Conservation (phyloP, 441 rosid species). For the Raphanus hybrid region DNA sequence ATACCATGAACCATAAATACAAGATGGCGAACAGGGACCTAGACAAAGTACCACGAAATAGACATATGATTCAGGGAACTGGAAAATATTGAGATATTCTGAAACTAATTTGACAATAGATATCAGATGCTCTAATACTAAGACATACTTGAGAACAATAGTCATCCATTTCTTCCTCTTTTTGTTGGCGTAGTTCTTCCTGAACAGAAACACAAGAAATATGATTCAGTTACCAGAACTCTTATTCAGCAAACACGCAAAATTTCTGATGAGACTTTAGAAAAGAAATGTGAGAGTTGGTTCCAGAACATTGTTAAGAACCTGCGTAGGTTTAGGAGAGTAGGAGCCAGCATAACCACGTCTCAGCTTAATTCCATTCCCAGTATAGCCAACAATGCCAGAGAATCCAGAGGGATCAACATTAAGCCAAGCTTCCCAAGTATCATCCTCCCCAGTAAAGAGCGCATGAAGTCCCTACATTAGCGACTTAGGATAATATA, state of each 20-base stretch:
- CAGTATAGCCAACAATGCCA: conserved; percentile 63
- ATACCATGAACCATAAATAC: conserved; percentile 99
- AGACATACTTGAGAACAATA: conserved; percentile 90
- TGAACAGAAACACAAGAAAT: conserved; percentile 41
- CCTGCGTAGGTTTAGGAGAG: conserved; percentile 60
- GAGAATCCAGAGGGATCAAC: conserved; percentile 89
- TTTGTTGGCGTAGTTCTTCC: conserved; percentile 92
- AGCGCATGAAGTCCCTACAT: conserved; percentile 93
- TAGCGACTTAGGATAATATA: conserved; percentile 28
- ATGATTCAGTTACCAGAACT: neutral
- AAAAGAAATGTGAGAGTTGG: neutral
- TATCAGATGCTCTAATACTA: conserved; percentile 4
- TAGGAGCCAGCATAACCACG: conserved; percentile 86
- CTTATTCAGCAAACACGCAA: too few species aligned
- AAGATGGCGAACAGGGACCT: conserved; percentile 97
- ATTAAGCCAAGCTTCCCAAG: conserved; percentile 98
- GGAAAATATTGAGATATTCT: neutral
- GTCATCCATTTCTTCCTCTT: conserved; percentile 98
- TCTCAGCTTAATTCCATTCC: conserved; percentile 83
- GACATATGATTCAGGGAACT: neutral
- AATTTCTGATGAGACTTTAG: too few species aligned
- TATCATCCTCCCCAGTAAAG: conserved; percentile 92
- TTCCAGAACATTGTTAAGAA: too few species aligned
- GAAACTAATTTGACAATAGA: neutral
- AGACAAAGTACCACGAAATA: conserved; percentile 36